Evolutionary conservation across 2,329 filamentous ascomycete genomes (phyloP).

Genomic region (Trichoderma gracile): DNA sequence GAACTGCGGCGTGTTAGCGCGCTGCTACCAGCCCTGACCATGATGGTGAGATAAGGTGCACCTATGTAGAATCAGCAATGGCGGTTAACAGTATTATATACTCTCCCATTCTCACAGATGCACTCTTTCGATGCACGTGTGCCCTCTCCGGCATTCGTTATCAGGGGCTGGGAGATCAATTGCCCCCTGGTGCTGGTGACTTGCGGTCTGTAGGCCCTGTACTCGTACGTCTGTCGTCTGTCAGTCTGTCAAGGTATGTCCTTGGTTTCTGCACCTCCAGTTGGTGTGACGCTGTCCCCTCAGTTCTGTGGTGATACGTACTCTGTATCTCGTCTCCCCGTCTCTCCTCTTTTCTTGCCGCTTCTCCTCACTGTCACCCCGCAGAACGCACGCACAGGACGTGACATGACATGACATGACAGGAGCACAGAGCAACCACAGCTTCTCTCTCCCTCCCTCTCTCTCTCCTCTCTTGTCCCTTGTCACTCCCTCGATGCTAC

Average conservation of each 20-base stretch:
- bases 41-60: too few relatives aligned
- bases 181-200: constrained; percentile 8
- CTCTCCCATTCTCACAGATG: neutral
- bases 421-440: neutral
- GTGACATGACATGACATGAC: neutral
- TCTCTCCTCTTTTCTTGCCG: neutral
- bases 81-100: too few relatives aligned
- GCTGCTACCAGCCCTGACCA: neutral
- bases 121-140: neutral
- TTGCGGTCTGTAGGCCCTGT: constrained; percentile 11
- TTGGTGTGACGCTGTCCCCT: neutral
- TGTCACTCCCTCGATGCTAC: neutral
- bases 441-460: neutral
- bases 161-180: constrained; percentile 1
- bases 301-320: neutral
- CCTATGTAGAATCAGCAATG: too few relatives aligned
- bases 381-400: neutral
- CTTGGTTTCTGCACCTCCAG: neutral
- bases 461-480: neutral
- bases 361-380: neutral
- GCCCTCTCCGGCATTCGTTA: neutral
- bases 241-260: neutral
- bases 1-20: neutral
- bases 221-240: neutral
- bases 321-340: neutral